Conservation (phyloP, 805 yeast genomes). For the Wickerhamiella musiphila region DNA sequence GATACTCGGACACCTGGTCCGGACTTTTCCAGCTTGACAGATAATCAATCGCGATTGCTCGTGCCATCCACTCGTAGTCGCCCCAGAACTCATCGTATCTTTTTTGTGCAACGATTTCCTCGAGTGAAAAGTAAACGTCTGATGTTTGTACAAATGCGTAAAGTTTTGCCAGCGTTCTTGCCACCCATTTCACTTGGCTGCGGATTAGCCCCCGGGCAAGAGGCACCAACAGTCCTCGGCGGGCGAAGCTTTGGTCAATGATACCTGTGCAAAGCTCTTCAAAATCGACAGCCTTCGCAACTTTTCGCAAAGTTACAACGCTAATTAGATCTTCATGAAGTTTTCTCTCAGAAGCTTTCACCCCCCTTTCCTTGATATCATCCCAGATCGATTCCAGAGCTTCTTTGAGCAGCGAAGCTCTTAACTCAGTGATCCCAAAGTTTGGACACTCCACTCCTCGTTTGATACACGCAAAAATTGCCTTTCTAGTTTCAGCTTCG, state of each 20-base stretch:
- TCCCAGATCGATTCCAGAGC: constrained; percentile 33
- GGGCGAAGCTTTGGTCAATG: constrained; percentile 26
- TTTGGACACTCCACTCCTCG: too few relatives aligned
- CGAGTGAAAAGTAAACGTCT: constrained; percentile 41
- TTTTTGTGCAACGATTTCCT: constrained; percentile 32
- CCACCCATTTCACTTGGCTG: constrained; percentile 28
- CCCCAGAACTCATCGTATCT: constrained; percentile 39
- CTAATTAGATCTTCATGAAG: constrained; percentile 43
- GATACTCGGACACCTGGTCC: constrained; percentile 12
- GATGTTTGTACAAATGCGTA: constrained; percentile 36
- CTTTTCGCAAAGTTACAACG: constrained; percentile 25
- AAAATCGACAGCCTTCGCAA: constrained; percentile 22
- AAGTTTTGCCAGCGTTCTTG: constrained; percentile 29
- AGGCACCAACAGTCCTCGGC: constrained; percentile 53
- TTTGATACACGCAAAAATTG: constrained; percentile 6
- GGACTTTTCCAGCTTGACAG: constrained; percentile 18
- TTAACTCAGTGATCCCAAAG: too few relatives aligned
- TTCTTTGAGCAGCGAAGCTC: constrained; percentile 4
- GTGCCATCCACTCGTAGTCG: constrained; percentile 35
- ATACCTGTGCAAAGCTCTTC: constrained; percentile 15
- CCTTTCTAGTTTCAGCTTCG: constrained; percentile 2
- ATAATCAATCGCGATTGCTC: constrained; percentile 33
- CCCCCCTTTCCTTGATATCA: constrained; percentile 36
- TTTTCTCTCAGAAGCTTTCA: constrained; percentile 45
- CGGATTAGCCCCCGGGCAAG: constrained; percentile 28